Conservation (phyloP, 352 stramenopile species). For the Thalassiosira ordinaria region DNA sequence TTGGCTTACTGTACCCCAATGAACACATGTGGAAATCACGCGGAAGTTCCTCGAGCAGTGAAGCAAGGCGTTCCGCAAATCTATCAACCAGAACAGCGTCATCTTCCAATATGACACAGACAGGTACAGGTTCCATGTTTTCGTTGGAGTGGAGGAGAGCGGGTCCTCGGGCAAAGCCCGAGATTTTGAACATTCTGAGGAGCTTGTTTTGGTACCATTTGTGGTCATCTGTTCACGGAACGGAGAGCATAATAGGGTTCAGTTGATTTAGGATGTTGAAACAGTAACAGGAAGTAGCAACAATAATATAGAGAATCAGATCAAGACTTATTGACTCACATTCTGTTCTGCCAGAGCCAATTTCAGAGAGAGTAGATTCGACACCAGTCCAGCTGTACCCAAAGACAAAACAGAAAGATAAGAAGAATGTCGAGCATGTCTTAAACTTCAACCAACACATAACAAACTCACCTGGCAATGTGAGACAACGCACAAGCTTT, state of each 20-base stretch:
- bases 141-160: slow-evolving; percentile 60
- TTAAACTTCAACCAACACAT: too few relatives aligned
- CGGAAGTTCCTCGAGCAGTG: slow-evolving; percentile 75
- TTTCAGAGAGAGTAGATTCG: slow-evolving; percentile 31
- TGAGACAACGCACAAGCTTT: slow-evolving; percentile 71
- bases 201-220: slow-evolving; percentile 39
- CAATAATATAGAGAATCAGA: too few relatives aligned
- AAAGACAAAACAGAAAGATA: not conserved
- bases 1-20: slow-evolving; percentile 81
- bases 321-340: slow-evolving; percentile 10
- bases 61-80: slow-evolving; percentile 73
- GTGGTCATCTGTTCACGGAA: not conserved
- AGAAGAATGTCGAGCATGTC: too few relatives aligned
- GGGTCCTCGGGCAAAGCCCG: slow-evolving; percentile 71
- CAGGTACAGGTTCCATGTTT: slow-evolving; percentile 65
- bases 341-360: not conserved
- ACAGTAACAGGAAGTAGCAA: too few relatives aligned
- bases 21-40: slow-evolving; percentile 86
- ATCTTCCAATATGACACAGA: slow-evolving; percentile 81
- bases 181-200: slow-evolving; percentile 62
- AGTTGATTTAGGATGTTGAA: too few relatives aligned
- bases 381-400: slow-evolving; percentile 50
- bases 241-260: not conserved
- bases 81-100: slow-evolving; percentile 82
- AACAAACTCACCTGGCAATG: slow-evolving; percentile 58